Percentiles rank a stretch among this genome's conserved stretches.
phyloP scores from a whole-genome alignment of 2,329 filamentous ascomycete genomes.

The Bipolaris oryzae region DNA sequence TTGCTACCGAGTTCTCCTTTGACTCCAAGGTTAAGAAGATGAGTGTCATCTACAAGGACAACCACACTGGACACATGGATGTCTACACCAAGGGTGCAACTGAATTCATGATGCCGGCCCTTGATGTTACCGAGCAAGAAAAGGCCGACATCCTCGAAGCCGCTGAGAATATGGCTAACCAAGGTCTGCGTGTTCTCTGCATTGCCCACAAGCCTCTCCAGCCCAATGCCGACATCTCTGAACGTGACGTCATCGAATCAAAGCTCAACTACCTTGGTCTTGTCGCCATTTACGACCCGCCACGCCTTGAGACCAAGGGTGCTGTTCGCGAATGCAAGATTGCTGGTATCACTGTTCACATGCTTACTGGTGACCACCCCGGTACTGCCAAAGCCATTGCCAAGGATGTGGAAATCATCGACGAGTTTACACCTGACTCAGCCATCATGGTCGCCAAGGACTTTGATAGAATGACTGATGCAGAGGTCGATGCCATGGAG shows the following conservation, averaged over 20 bases:
- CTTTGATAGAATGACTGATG: constrained; percentile 53
- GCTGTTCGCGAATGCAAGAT: constrained; percentile 54
- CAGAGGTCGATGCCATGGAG: constrained; percentile 51
- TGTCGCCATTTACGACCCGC: constrained; percentile 84
- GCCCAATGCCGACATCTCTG: constrained; percentile 34
- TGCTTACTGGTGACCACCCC: constrained; percentile 57
- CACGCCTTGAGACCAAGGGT: constrained; percentile 76
- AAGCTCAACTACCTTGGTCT: constrained; percentile 78
- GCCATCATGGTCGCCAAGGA: constrained; percentile 53
- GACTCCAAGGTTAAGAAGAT: constrained; percentile 51
- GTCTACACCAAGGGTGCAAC: constrained; percentile 50
- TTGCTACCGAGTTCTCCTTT: constrained; percentile 48
- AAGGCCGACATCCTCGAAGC: constrained; percentile 20
- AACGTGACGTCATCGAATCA: constrained; percentile 68
- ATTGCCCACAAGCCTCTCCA: constrained; percentile 46
- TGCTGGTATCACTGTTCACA: constrained; percentile 57
- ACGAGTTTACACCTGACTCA: constrained; percentile 30
- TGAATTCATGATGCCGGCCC: constrained; percentile 45
- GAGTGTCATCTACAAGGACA: constrained; percentile 48
- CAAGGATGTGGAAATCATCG: constrained; percentile 53
- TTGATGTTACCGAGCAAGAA: constrained; percentile 40
- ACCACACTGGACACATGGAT: constrained; percentile 35
- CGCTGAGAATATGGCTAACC: constrained; percentile 44
- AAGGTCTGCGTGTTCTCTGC: constrained; percentile 48
- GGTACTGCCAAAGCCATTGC: constrained; percentile 56